Evolutionary conservation across 768 basidiomycete species (phyloP), one percentile per base, ranked within the genome.

Genomic region (Boletus sensibilis): DNA sequence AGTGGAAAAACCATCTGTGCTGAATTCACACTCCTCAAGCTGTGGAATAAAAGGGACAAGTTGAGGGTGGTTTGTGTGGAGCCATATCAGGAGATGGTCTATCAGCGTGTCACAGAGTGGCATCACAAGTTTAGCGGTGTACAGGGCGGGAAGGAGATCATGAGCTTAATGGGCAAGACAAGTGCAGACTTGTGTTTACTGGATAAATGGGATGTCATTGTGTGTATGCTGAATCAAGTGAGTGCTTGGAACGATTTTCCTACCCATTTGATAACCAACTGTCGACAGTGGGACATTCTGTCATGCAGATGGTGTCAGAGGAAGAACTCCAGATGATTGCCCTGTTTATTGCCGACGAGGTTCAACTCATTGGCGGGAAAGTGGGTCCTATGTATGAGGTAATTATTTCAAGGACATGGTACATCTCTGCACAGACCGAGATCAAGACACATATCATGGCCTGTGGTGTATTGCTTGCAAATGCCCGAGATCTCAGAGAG

Each of bases 31-130:
- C 76, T 99, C 13, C 76, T 99, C 45, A 84, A 94, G n/a, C 72
- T 99, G 0, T 99, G 97, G 97, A 91, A 92, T 47, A 92, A 92
- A 72, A 76, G 78, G 7, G 87, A 94, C 58, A 80, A 86, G 42
- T 82, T 82, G 20, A 79, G 94, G 16, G 95, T 94, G 0, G 93
- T 98, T 3, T 98, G 96, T 68, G 88, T 98, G 50, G 93, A 95
- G 72, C 97, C 97, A 0, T 97, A 91, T 71, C 94, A 94, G 64
- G 97, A 98, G 63, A 96, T 98, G 91, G 97, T 98, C 3, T 93
- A 98, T 54, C 80, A 85, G 62, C 82, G 95, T 4, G 91, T 95
- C 0, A 75, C 78, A 29, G 96, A 98, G 69, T 99, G 97, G 97
- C 79, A 79, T 49, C 77, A 77, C 53, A 98, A 95, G 74, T 98